Base-by-base conservation (phyloP, 345 rosid species). In the Anastatica hierochuntica region DNA sequence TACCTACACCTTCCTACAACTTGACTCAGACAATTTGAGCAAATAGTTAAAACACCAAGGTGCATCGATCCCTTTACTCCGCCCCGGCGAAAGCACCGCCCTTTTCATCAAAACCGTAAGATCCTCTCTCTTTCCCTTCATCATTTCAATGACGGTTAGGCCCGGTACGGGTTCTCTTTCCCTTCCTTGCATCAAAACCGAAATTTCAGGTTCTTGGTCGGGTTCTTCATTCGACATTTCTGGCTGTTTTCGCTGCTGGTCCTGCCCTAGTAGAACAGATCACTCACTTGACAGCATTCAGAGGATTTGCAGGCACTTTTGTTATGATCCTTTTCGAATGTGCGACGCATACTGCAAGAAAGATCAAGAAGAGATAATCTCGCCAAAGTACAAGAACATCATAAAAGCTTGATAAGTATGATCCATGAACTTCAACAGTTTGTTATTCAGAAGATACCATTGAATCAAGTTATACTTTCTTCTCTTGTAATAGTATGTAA, bases 261-360 rank as follows among this genome's bases (percentile, higher is more conserved):
- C 98, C 96, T 8, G 85, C 96, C 0, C 83, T 83, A 18, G 66
- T 92, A 0, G 98, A 92, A 69, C 94, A 85, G 74, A 67, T 64
- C 61, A 79, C 98, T 8, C 95, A 88, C 76, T 76, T 88, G 80
- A 92, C 95, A 15, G 98, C 96, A 57, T 92, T 92, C 67, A 77
- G 95, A 41, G 98, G 98, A 70, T 92, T 92, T 20, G 98, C 98
- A 4, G 98, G 96, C 24, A 92, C 98, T 29, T 92, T 96, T 10
- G 90, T 92, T 53, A 94, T 92, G 40, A 92, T 92, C 67, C 95
- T 92, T 38, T 96, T 92, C 4, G 98, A 96, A n/a, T 88, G 98
- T 71, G 98, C 98, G 0, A 87, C 96, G 0, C 95, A 90, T 56
- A 86, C 96, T 10, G 98, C 98, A 41, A 79, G 98, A 75, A 90